phyloP scores from a whole-genome alignment of 2,329 filamentous ascomycete species.

The Gnomoniopsis smithogilvyi region DNA sequence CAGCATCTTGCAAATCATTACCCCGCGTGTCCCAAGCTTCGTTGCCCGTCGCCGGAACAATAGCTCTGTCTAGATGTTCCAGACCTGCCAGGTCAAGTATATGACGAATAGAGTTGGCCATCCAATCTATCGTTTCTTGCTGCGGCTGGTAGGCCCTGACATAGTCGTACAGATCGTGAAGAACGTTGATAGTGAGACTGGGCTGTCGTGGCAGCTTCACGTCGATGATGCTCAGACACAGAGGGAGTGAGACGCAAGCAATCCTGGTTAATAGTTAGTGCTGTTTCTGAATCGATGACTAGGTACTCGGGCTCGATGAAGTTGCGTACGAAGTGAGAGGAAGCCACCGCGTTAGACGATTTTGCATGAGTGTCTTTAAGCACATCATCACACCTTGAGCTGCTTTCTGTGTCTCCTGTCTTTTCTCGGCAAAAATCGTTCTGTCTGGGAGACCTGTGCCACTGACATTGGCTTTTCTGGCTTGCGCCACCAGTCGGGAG shows the following conservation, averaged over 20 bases:
- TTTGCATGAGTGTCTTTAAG: slow-evolving; percentile 43
- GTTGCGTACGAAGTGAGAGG: slow-evolving; percentile 44
- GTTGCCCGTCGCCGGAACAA: not conserved
- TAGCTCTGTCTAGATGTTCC: slow-evolving; percentile 23
- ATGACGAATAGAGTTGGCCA: slow-evolving; percentile 40
- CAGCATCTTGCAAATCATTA: too few species aligned
- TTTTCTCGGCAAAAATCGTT: slow-evolving; percentile 35
- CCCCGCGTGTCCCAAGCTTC: too few species aligned
- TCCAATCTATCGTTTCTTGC: slow-evolving; percentile 43
- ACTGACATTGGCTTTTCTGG: not conserved
- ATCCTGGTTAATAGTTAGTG: slow-evolving; percentile 22
- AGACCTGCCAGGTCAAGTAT: slow-evolving; percentile 40
- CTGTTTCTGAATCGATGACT: too few species aligned
- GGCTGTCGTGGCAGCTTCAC: slow-evolving; percentile 33
- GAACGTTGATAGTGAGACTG: slow-evolving; percentile 39
- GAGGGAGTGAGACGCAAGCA: slow-evolving; percentile 33
- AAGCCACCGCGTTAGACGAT: slow-evolving; percentile 41
- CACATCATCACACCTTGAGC: slow-evolving; percentile 41
- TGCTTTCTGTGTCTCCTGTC: slow-evolving; percentile 41
- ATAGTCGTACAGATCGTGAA: slow-evolving; percentile 42
- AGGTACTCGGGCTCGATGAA: too few species aligned
- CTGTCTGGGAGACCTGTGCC: slow-evolving; percentile 25
- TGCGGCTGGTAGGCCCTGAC: slow-evolving; percentile 44
- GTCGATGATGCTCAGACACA: slow-evolving; percentile 34
- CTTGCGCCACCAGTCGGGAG: slow-evolving; percentile 21